Conservation (phyloP, 441 rosid species). For the Euphorbia corollata region DNA sequence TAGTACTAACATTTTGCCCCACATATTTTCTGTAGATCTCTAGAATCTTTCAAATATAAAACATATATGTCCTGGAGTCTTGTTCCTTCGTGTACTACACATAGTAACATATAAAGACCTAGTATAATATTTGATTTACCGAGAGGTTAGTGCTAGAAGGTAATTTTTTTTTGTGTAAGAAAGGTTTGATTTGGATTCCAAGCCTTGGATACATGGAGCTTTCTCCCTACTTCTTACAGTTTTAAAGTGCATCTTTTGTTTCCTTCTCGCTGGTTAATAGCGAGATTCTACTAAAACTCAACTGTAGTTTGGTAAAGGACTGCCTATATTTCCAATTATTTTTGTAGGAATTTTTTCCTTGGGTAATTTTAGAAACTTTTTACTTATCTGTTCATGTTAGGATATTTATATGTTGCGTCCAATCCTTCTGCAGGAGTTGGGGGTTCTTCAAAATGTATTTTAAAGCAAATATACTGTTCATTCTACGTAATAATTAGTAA, state of each 20-base stretch:
- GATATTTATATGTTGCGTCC: not conserved
- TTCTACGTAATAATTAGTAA: not conserved
- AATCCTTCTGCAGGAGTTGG: not conserved
- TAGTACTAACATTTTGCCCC: not conserved
- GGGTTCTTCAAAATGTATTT: not conserved
- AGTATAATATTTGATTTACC: not conserved
- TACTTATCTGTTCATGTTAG: not conserved
- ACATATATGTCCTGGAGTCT: not conserved
- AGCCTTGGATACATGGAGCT: not conserved
- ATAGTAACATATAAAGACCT: not conserved
- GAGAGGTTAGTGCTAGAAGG: not conserved
- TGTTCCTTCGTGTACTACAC: not conserved
- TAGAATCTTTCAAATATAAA: not conserved
- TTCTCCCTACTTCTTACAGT: not conserved
- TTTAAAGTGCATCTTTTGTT: not conserved
- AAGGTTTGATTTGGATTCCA: not conserved
- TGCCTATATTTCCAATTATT: not conserved
- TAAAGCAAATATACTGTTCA: not conserved
- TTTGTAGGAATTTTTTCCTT: not conserved
- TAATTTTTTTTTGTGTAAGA: not conserved
- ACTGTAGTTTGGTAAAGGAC: not conserved
- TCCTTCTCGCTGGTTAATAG: not conserved
- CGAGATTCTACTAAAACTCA: not conserved
- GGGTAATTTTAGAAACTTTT: not conserved
- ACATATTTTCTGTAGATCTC: conserved; percentile 7